Conservation (phyloP, 2,329 filamentous ascomycete genomes). For the Colletotrichum coccodes region DNA sequence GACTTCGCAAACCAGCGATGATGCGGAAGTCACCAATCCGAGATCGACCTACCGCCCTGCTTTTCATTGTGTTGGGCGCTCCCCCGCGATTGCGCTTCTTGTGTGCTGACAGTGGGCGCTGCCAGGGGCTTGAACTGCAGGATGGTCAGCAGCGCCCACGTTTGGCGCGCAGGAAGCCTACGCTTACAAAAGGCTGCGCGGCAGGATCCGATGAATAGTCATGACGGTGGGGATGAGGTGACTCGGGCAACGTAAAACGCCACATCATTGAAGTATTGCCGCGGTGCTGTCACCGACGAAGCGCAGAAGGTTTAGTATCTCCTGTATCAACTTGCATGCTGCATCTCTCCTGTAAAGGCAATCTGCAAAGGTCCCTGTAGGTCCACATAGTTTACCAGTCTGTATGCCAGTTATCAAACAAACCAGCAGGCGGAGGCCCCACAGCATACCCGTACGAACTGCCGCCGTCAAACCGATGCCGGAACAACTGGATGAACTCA, state of each 20-base stretch:
- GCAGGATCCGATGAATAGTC: not conserved
- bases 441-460: not conserved
- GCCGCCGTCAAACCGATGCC: not conserved
- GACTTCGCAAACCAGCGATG: not conserved
- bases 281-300: too few relatives aligned
- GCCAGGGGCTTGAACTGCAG: not conserved
- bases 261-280: too few relatives aligned
- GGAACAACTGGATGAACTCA: constrained; percentile 6
- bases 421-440: not conserved
- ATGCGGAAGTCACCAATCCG: not conserved
- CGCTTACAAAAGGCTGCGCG: not conserved
- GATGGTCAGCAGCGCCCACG: not conserved
- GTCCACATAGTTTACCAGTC: not conserved
- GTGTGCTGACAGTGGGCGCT: too few relatives aligned
- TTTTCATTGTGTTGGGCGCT: not conserved
- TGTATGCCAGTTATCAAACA: constrained; percentile 14
- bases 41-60: not conserved
- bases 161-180: not conserved
- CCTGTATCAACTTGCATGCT: too few relatives aligned
- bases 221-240: not conserved
- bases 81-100: too few relatives aligned
- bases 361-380: not conserved
- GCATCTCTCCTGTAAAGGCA: too few relatives aligned
- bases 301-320: too few relatives aligned
- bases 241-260: too few relatives aligned